These are phyloP conservation scores for Penicillium carneum DNA, from an alignment of 2,329 filamentous ascomycete genomes.

Conservation along the genomic window DNA sequence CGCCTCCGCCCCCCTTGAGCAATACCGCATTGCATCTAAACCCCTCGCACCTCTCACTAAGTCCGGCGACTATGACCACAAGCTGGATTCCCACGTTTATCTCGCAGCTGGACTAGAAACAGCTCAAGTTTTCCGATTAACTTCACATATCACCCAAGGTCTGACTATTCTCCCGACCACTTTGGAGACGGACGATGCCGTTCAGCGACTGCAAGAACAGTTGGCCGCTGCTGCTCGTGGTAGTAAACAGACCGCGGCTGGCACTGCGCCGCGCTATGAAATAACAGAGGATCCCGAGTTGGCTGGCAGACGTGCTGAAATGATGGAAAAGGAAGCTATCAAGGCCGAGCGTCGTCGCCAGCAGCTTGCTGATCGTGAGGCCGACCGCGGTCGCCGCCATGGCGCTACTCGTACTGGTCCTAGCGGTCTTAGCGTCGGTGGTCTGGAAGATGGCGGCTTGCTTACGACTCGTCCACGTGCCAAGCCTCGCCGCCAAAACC, in stretches of 20 bases:
- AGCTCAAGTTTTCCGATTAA: slow-evolving; percentile 65
- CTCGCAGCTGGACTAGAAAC: slow-evolving; percentile 66
- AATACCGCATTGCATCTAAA: slow-evolving; percentile 67
- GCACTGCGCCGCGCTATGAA: slow-evolving; percentile 64
- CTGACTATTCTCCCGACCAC: slow-evolving; percentile 65
- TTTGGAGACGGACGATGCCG: slow-evolving; percentile 65
- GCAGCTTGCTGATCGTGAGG: slow-evolving; percentile 62
- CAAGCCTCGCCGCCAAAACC: slow-evolving; percentile 51
- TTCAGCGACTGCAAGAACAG: slow-evolving; percentile 67
- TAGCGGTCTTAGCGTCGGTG: slow-evolving; percentile 62
- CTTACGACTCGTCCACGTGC: slow-evolving; percentile 51
- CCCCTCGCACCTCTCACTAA: slow-evolving; percentile 64
- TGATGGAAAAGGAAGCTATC: slow-evolving; percentile 65
- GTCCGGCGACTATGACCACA: slow-evolving; percentile 60
- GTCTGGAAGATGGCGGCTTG: slow-evolving; percentile 64
- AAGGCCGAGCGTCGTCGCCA: slow-evolving; percentile 63
- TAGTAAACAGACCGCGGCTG: slow-evolving; percentile 59
- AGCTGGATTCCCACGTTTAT: slow-evolving; percentile 69
- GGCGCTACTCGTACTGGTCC: slow-evolving; percentile 56
- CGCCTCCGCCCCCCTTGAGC: slow-evolving; percentile 66
- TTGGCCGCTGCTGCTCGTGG: slow-evolving; percentile 64
- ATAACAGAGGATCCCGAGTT: slow-evolving; percentile 69
- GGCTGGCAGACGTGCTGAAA: slow-evolving; percentile 65
- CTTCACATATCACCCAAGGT: slow-evolving; percentile 68
- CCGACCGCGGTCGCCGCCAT: slow-evolving; percentile 60